Percentiles rank a stretch among this genome's conserved stretches.
These are phyloP conservation scores for Huntiella savannae DNA, from an alignment of 2,329 filamentous ascomycete species.

Conservation along the genomic window DNA sequence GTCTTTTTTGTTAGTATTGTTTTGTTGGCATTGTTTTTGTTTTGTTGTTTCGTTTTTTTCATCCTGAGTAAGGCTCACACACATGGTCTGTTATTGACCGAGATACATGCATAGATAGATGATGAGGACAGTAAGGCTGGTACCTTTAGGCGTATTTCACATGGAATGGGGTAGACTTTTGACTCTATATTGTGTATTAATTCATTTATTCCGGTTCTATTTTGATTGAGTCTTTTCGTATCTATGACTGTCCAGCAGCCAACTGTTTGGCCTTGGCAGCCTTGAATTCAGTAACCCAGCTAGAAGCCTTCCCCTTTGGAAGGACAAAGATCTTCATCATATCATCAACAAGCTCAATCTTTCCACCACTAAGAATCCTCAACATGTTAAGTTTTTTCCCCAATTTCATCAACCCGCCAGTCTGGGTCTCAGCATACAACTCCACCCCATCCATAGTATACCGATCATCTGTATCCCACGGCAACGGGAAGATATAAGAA, in stretches of 20 bases:
- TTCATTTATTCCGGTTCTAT: neutral
- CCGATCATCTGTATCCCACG: slow-evolving; percentile 57
- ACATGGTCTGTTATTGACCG: neutral
- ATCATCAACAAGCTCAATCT: slow-evolving; percentile 74
- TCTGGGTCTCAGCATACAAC: slow-evolving; percentile 70
- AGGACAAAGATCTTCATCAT: slow-evolving; percentile 69
- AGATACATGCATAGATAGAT: too few species aligned
- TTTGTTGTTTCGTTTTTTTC: too few species aligned
- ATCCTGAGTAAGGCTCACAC: neutral
- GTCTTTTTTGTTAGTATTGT: too few species aligned
- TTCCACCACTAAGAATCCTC: slow-evolving; percentile 55
- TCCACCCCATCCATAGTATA: slow-evolving; percentile 54
- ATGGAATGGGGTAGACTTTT: slow-evolving; percentile 3
- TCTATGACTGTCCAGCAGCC: neutral
- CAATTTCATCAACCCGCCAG: slow-evolving; percentile 69
- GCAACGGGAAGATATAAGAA: slow-evolving; percentile 66
- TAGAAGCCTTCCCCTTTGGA: slow-evolving; percentile 46
- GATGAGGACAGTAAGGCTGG: too few species aligned
- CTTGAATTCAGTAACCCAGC: slow-evolving; percentile 79
- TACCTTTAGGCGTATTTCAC: neutral
- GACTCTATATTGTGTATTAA: slow-evolving; percentile 5
- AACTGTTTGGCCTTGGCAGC: slow-evolving; percentile 39
- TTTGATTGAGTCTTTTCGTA: slow-evolving; percentile 3
- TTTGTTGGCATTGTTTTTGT: too few species aligned
- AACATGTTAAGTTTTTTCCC: slow-evolving; percentile 67